Percentiles rank a stretch among this genome's conserved stretches.
These are phyloP conservation scores for Ganoderma multipileum DNA, from an alignment of 1,284 basidiomycete species.

Conservation along the genomic window DNA sequence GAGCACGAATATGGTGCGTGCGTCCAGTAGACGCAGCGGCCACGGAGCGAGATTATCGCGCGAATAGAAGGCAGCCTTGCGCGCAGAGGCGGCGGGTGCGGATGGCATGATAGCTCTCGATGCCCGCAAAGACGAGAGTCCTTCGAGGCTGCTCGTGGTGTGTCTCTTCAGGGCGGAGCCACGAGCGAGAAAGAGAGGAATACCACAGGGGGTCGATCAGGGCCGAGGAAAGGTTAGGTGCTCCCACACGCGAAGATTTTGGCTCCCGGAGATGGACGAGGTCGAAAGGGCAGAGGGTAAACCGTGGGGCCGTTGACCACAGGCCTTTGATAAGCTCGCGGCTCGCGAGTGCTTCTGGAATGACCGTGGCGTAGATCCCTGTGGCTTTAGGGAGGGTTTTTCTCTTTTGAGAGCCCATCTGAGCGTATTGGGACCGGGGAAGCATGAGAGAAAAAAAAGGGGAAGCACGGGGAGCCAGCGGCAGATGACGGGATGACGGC, in stretches of 20 bases:
- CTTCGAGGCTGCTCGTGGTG: not conserved
- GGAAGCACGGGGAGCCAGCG: not conserved
- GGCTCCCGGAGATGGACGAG: conserved; percentile 1
- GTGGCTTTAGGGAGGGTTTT: not conserved
- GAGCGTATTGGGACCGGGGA: not conserved
- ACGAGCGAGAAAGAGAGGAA: not conserved
- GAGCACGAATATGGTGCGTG: not conserved
- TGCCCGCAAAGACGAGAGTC: not conserved
- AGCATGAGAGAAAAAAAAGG: not conserved
- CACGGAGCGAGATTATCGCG: not conserved
- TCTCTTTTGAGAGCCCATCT: not conserved
- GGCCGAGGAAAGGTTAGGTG: not conserved
- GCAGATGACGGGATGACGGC: not conserved
- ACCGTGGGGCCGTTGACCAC: not conserved
- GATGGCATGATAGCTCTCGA: not conserved
- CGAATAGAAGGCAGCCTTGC: not conserved
- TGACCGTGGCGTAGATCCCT: not conserved
- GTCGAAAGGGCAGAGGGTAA: not conserved
- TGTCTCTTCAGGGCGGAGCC: not conserved
- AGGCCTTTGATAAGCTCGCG: not conserved
- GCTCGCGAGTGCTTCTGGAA: not conserved
- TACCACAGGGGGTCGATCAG: not conserved
- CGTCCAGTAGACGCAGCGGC: not conserved
- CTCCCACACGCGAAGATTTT: not conserved
- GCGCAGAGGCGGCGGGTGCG: not conserved